Base-by-base conservation (phyloP, 192 early-diverging fungal species). In the Rhizoclosmatium sp. region DNA sequence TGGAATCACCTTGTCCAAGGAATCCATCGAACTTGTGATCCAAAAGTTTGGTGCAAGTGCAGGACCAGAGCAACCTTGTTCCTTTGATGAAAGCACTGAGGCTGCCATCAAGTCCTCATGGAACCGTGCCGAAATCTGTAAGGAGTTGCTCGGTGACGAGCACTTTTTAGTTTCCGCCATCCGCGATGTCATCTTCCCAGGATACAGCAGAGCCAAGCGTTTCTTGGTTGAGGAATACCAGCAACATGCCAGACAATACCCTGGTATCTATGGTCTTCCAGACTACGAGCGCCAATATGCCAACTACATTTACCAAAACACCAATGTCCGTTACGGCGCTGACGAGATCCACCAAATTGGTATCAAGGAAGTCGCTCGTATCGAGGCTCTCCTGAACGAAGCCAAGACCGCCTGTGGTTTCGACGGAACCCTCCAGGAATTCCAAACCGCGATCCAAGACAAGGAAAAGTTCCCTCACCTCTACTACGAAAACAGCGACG, bases 341-440 rank as follows among this genome's bases (percentile, higher is more conserved):
- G 51, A 77, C 7, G 81, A 85, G 54, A 61, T 85, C 44, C 84
- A 85, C 81, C 60, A 70, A 60, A 67, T 85, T 40, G 84, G 84
- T 9, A 59, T 85, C 23, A 73, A 78, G 5, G 84, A 85, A 81
- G 81, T 85, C 47, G 79, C 58, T 46, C 80, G 84, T 14, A 83
- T 85, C 51, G 49, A 69, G 19, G 49, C 51, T 3, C 65, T 70
- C 45, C 83, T 85, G 84, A 76, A 80, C 16, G 47, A 67, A 46
- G 68, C 80, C n/a, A 82, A 83, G 47, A 73, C 59, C 59, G 39
- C 64, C 54, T 61, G 58, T 31, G 75, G 76, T 16, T 83, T 79
- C 62, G 75, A 75, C 3, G 81, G 82, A 9, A 70, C 84, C 47
- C n/a, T 85, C 19, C 46, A 49, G 2, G 82, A 85, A 21, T 83